Base-by-base conservation (phyloP, 2,329 filamentous ascomycete species). In the Remersonia thermophila region DNA sequence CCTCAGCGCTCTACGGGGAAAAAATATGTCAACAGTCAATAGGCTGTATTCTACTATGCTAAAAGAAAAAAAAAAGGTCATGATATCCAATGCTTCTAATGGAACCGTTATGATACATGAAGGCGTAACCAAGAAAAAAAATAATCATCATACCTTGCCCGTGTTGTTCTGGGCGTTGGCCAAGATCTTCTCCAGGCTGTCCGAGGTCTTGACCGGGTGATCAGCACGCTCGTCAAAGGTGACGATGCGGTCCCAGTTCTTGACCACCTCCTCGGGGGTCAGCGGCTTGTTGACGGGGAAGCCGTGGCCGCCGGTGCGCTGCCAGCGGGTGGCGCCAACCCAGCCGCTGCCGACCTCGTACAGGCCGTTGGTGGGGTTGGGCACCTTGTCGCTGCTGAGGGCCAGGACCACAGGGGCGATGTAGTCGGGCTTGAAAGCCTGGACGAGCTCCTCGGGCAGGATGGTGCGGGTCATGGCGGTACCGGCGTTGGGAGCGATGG, bases 361-460 rank as follows among this genome's bases (percentile, higher is more conserved):
- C 32, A 98, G 72, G 36, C 80, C 80, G 46, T 89, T 89, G 39
- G 86, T 95, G 12, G 77, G 74, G 48, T 82, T 73, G 18, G 91
- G 89, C 36, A 86, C 77, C 63, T 84, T 83, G 65, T 98, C 91
- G 57, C 77, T 84, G 60, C 61, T 69, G 39, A 98, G 81, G 30
- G 87, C 77, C 37, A 89, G 77, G 35, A 98, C 87, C 27, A 96
- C 66, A 42, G 91, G 91, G 36, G 91, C 91, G 59, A 98, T 87
- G 62, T 94, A 96, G 56, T 96, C 89, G 41, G 91, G 91, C 77
- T 96, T 98, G 72, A 98, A 94, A 31, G 91, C 89, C 67, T 96
- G 87, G 13, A 98, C 87, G 66, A 96, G 77, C 67, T 98, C 91
- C 63, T 94, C 86, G 20, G 91, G 91, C 69, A 98, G 74, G 57